These are phyloP conservation scores for Neopestalotiopsis clavispora DNA, from an alignment of 2,329 filamentous ascomycete species.

Conservation along the genomic window DNA sequence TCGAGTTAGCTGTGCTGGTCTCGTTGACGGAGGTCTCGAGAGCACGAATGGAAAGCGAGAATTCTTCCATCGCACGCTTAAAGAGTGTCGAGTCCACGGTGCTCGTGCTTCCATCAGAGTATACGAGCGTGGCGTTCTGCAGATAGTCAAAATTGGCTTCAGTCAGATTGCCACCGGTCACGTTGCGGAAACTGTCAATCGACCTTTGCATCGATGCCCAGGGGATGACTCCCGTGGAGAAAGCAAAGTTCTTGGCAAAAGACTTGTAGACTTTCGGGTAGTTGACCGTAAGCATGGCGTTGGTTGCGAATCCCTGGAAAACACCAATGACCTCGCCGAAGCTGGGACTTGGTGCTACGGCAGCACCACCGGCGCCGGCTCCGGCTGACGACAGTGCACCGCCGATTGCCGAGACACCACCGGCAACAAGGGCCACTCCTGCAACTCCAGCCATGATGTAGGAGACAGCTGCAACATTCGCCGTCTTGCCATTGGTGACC, in stretches of 20 bases:
- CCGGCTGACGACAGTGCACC: constrained; percentile 62
- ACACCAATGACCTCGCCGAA: constrained; percentile 86
- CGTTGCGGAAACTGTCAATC: constrained; percentile 82
- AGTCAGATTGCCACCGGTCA: constrained; percentile 87
- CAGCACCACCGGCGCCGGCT: constrained; percentile 58
- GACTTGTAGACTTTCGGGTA: constrained; percentile 87
- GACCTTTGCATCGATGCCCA: constrained; percentile 80
- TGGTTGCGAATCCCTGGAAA: constrained; percentile 94
- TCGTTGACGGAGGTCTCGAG: constrained; percentile 51
- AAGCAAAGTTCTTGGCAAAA: constrained; percentile 92
- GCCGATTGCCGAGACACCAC: constrained; percentile 72
- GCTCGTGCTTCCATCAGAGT: constrained; percentile 62
- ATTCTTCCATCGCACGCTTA: constrained; percentile 59
- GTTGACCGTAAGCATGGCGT: constrained; percentile 92
- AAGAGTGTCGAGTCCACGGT: constrained; percentile 44
- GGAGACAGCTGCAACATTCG: constrained; percentile 74
- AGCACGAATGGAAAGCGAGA: constrained; percentile 59
- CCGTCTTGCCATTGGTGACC: constrained; percentile 87
- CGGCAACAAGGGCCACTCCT: constrained; percentile 78
- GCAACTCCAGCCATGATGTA: constrained; percentile 86
- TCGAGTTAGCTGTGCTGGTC: constrained; percentile 35
- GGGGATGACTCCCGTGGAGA: constrained; percentile 82
- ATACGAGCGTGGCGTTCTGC: constrained; percentile 76
- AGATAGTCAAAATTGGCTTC: constrained; percentile 77
- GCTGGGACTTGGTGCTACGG: constrained; percentile 74